Percentiles rank a stretch among this genome's conserved stretches.
Evolutionary conservation across 352 stramenopile genomes (phyloP).

Genomic region (Hyaloperonospora arabidopsidis): DNA sequence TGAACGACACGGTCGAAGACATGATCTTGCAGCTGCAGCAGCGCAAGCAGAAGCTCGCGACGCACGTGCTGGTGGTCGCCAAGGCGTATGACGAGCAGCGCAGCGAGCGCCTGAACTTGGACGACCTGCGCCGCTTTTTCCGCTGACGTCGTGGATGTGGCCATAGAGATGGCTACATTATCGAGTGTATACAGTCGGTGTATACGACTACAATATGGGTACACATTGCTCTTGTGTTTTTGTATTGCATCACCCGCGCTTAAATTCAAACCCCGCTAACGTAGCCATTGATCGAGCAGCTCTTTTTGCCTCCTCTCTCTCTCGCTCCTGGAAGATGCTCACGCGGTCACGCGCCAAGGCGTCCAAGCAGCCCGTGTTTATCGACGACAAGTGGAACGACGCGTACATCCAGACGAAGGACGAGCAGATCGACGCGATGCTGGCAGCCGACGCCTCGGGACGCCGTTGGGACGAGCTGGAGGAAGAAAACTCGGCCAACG

Average conservation of each 20-base stretch:
- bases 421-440: constrained; percentile 73
- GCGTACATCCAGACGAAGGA: constrained; percentile 76
- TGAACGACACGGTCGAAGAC: constrained; percentile 86
- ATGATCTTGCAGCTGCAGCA: constrained; percentile 88
- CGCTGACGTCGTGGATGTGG: constrained; percentile 5
- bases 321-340: constrained; percentile 37
- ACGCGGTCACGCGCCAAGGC: constrained; percentile 59
- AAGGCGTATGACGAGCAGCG: constrained; percentile 27
- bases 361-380: constrained; percentile 63
- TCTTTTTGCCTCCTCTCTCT: background rate
- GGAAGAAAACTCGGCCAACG: constrained; percentile 31
- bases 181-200: constrained; percentile 2
- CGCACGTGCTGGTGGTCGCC: constrained; percentile 68
- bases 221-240: no score
- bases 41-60: constrained; percentile 82
- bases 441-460: constrained; percentile 39
- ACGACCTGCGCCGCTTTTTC: constrained; percentile 70
- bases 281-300: no score
- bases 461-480: constrained; percentile 46
- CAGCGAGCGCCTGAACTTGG: constrained; percentile 49
- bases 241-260: no score
- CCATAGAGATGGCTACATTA: background rate
- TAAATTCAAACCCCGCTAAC: no score
- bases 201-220: constrained; percentile 7
- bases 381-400: constrained; percentile 81